A percentile compares a stretch with the other conserved stretches of the same genome.
Conservation (phyloP, 768 basidiomycete species). For the Pulveroboletus sp. region DNA sequence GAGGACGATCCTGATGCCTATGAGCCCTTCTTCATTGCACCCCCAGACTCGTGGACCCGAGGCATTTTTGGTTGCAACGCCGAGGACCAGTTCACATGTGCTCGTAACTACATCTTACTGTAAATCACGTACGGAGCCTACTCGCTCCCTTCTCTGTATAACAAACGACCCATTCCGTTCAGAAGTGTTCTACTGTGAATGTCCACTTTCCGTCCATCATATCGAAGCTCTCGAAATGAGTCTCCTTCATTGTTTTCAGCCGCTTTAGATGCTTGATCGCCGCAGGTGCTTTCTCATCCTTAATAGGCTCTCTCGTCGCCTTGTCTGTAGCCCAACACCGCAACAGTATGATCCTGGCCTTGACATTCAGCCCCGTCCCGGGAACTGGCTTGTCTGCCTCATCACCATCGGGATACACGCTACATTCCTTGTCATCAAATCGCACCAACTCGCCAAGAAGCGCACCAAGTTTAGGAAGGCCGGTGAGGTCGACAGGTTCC, state of each 20-base stretch:
- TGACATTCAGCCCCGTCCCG: slow-evolving; percentile 87
- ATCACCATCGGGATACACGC: slow-evolving; percentile 87
- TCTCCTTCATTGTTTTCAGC: slow-evolving; percentile 80
- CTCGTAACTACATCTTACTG: slow-evolving; percentile 9
- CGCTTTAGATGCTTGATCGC: slow-evolving; percentile 73
- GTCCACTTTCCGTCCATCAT: slow-evolving; percentile 83
- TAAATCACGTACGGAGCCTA: slow-evolving; percentile 6
- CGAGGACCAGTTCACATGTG: slow-evolving; percentile 1
- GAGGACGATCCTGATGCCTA: slow-evolving; percentile 46
- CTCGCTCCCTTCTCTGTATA: not conserved
- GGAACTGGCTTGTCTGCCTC: slow-evolving; percentile 80
- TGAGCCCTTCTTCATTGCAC: slow-evolving; percentile 39
- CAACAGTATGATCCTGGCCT: slow-evolving; percentile 69
- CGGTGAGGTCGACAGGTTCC: slow-evolving; percentile 82
- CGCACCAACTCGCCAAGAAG: slow-evolving; percentile 83
- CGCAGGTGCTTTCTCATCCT: slow-evolving; percentile 67
- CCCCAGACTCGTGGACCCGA: not conserved
- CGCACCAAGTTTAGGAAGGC: slow-evolving; percentile 69
- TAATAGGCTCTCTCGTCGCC: slow-evolving; percentile 85
- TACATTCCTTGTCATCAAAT: slow-evolving; percentile 89
- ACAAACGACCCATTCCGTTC: slow-evolving; percentile 19
- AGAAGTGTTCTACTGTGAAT: slow-evolving; percentile 93
- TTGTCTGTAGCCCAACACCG: slow-evolving; percentile 89
- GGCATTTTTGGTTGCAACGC: slow-evolving; percentile 1
- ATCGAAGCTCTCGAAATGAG: slow-evolving; percentile 79